phyloP scores from a whole-genome alignment of 2,329 filamentous ascomycete species.

The Stagonosporopsis cucurbitacearum region DNA sequence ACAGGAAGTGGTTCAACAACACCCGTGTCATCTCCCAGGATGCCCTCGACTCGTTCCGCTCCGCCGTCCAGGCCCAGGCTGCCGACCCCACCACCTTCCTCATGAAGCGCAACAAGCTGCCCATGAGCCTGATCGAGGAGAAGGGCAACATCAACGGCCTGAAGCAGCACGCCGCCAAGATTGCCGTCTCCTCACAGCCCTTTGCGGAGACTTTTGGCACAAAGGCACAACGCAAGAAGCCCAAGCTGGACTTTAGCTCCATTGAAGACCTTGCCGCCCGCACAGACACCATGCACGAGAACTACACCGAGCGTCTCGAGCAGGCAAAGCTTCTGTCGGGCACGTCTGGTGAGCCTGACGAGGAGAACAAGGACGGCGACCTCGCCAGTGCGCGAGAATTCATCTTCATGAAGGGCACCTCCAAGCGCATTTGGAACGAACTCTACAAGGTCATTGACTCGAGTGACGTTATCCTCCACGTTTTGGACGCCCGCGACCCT shows the following conservation, averaged over 20 bases:
- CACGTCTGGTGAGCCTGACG: constrained; percentile 65
- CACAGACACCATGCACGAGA: constrained; percentile 79
- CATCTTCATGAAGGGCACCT: constrained; percentile 93
- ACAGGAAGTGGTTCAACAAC: constrained; percentile 98
- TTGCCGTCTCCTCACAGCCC: constrained; percentile 84
- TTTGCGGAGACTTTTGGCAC: constrained; percentile 91
- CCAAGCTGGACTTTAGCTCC: constrained; percentile 85
- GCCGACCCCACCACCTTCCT: constrained; percentile 92
- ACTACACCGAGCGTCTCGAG: constrained; percentile 80
- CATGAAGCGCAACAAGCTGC: constrained; percentile 96
- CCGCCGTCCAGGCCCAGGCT: constrained; percentile 88
- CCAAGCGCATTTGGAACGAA: constrained; percentile 85
- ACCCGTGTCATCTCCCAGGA: constrained; percentile 90
- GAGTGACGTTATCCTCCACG: constrained; percentile 87
- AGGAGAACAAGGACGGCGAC: constrained; percentile 52
- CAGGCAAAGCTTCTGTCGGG: constrained; percentile 79
- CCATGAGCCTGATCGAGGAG: constrained; percentile 91
- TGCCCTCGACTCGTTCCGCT: constrained; percentile 82
- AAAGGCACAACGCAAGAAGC: constrained; percentile 89
- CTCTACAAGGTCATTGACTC: constrained; percentile 95
- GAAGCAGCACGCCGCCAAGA: constrained; percentile 93
- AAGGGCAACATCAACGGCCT: constrained; percentile 75
- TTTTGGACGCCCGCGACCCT: constrained; percentile 40
- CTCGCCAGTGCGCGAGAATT: constrained; percentile 62
- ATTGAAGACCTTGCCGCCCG: constrained; percentile 81